Evolutionary conservation across 1,139 yeast genomes (phyloP).

Genomic region (Suhomyces terraborum): DNA sequence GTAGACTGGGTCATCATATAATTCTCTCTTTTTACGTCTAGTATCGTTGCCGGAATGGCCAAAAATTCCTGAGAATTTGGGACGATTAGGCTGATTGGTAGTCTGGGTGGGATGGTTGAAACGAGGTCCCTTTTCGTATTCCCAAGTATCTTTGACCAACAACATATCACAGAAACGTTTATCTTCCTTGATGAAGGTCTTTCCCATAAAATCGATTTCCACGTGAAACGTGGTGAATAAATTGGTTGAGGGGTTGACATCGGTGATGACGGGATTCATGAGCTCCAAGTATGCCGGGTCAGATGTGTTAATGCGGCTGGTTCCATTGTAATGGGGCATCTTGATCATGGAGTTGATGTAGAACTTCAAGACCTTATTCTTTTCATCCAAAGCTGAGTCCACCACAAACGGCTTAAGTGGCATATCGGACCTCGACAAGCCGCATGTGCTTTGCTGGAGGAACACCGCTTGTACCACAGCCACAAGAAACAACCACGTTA

Average conservation of each 20-base stretch:
- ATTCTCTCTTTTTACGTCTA: not conserved
- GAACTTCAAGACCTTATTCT: slow-evolving; percentile 36
- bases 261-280: slow-evolving; percentile 29
- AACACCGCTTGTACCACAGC: slow-evolving; percentile 10
- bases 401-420: slow-evolving; percentile 37
- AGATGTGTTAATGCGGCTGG: slow-evolving; percentile 7
- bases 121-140: slow-evolving; percentile 27
- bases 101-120: slow-evolving; percentile 13
- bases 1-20: no score
- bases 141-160: slow-evolving; percentile 38
- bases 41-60: not conserved
- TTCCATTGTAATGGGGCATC: slow-evolving; percentile 13
- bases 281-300: slow-evolving; percentile 10
- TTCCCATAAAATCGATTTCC: slow-evolving; percentile 48
- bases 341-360: slow-evolving; percentile 40
- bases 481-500: slow-evolving; percentile 5
- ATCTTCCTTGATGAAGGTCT: slow-evolving; percentile 39
- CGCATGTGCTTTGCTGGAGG: slow-evolving; percentile 18
- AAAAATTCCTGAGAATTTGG: not conserved
- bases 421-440: slow-evolving; percentile 10
- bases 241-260: slow-evolving; percentile 48
- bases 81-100: not conserved
- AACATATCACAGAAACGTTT: slow-evolving; percentile 49
- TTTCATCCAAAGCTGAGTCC: slow-evolving; percentile 45
- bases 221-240: slow-evolving; percentile 51